These are phyloP conservation scores for Laburnicola sp. DNA, from an alignment of 2,329 filamentous ascomycete genomes.

Conservation along the genomic window DNA sequence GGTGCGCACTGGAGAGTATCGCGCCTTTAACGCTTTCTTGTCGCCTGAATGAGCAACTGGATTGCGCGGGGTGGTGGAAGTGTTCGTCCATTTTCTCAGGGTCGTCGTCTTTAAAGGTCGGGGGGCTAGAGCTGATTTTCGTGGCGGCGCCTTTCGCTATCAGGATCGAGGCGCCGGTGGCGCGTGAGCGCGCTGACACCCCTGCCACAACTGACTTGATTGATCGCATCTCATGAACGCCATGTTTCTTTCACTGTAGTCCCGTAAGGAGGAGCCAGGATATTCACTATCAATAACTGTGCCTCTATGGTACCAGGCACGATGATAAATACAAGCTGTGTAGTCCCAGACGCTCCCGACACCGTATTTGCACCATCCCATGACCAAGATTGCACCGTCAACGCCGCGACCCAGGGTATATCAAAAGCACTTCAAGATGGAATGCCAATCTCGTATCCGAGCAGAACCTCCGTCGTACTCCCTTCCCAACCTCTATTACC, in stretches of 20 bases:
- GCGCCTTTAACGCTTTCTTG: neutral
- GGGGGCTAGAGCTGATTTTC: slow-evolving; percentile 1
- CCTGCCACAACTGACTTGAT: neutral
- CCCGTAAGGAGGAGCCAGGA: neutral
- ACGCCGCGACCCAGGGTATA: slow-evolving; percentile 33
- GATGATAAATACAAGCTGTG: neutral
- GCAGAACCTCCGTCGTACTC: slow-evolving; percentile 80
- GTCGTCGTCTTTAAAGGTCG: slow-evolving; percentile 2
- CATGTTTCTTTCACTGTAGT: neutral
- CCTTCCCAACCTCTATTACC: slow-evolving; percentile 97
- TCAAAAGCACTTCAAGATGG: slow-evolving; percentile 27
- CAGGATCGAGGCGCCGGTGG: neutral
- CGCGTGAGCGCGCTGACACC: slow-evolving; percentile 4
- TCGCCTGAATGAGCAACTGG: neutral
- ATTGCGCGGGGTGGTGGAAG: neutral
- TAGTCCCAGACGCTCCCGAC: neutral
- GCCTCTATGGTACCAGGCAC: neutral
- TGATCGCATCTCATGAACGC: neutral
- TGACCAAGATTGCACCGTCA: neutral
- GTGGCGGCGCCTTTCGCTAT: slow-evolving; percentile 6
- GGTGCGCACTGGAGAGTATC: neutral
- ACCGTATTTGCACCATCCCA: neutral
- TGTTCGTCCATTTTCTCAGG: slow-evolving; percentile 5
- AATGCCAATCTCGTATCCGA: slow-evolving; percentile 87
- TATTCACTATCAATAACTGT: neutral